Evolutionary conservation across 2,329 filamentous ascomycete species (phyloP).

Genomic region (Didymellaceae sp.): DNA sequence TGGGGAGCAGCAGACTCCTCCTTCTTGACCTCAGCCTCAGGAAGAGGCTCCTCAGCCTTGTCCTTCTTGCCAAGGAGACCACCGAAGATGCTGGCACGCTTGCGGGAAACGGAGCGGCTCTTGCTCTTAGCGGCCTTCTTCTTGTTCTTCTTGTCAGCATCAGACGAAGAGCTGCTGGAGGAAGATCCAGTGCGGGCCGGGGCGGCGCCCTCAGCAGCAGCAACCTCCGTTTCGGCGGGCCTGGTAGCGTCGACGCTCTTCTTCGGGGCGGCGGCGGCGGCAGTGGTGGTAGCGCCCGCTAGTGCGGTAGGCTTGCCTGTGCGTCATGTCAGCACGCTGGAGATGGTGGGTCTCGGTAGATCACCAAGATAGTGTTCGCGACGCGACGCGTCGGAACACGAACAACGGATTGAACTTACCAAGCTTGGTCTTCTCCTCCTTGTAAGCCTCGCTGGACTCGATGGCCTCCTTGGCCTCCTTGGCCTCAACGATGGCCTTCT

Average conservation of each 20-base stretch:
- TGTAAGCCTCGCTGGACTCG: conserved; percentile 84
- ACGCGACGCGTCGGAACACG: conserved; percentile 28
- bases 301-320: conserved; percentile 50
- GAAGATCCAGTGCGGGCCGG: conserved; percentile 49
- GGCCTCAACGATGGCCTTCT: conserved; percentile 65
- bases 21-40: conserved; percentile 54
- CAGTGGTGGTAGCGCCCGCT: conserved; percentile 50
- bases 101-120: conserved; percentile 66
- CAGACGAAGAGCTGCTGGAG: conserved; percentile 51
- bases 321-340: conserved; percentile 46
- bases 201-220: conserved; percentile 28
- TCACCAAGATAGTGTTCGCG: conserved; percentile 14
- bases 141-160: conserved; percentile 56
- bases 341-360: conserved; percentile 45
- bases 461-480: conserved; percentile 79
- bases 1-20: conserved; percentile 41
- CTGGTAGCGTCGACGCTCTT: conserved; percentile 57
- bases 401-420: conserved; percentile 53
- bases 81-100: conserved; percentile 65
- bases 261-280: conserved; percentile 51
- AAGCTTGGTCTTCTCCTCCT: conserved; percentile 78
- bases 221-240: conserved; percentile 42
- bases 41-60: conserved; percentile 43
- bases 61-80: conserved; percentile 68
- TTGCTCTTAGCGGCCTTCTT: conserved; percentile 59